Evolutionary conservation across 306 rosid genomes (phyloP).

Genomic region (Corylus americana): DNA sequence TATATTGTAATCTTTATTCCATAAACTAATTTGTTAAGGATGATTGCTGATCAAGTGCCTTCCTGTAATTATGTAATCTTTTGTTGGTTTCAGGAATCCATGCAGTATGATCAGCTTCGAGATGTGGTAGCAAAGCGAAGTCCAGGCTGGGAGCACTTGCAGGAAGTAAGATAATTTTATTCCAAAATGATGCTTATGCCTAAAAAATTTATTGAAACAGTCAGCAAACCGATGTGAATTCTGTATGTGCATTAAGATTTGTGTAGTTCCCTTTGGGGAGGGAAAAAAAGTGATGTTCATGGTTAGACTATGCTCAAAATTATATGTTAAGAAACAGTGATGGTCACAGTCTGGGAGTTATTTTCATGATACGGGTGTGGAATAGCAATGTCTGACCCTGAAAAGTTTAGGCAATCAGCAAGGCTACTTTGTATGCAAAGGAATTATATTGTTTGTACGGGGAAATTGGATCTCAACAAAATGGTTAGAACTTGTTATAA

Average conservation of each 20-base stretch:
- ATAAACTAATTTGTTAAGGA: conserved; percentile 7
- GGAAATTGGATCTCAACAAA: not conserved
- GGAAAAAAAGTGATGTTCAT: not conserved
- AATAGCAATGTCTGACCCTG: not conserved
- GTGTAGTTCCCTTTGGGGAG: not conserved
- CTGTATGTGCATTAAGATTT: conserved; percentile 11
- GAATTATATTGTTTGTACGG: not conserved
- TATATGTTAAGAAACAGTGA: not conserved
- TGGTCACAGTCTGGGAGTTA: too few species aligned
- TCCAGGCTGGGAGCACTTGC: conserved; percentile 97
- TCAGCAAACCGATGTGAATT: conserved; percentile 2
- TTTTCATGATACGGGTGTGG: not conserved
- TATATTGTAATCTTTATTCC: not conserved
- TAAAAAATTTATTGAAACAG: not conserved
- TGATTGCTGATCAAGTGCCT: conserved; percentile 9
- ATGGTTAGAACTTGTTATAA: not conserved
- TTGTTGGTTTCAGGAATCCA: conserved; percentile 65
- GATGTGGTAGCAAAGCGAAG: conserved; percentile 82
- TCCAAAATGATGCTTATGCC: conserved; percentile 20
- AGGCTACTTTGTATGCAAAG: not conserved
- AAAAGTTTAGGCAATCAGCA: too few species aligned
- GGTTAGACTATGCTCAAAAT: not conserved
- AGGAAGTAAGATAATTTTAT: conserved; percentile 62
- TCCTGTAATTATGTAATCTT: conserved; percentile 13
- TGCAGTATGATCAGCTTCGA: conserved; percentile 80